Base-by-base conservation (phyloP, 1,139 yeast species). In the Candida freyschussii region DNA sequence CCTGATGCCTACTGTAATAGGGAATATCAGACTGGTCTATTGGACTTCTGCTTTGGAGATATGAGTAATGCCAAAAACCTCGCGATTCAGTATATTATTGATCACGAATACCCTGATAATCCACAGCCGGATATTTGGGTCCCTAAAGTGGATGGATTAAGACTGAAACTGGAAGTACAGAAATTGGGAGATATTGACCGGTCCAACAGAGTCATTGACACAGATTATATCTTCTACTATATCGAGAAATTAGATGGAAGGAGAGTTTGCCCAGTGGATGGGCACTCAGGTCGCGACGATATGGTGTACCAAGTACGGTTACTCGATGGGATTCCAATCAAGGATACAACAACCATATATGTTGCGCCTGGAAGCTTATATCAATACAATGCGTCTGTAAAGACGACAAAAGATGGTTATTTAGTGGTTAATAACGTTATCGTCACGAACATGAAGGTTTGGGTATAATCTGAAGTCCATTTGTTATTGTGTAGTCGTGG, bases 91-190 rank as follows among this genome's bases (percentile, higher is more conserved):
- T 55, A 59, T 35, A 45, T 63, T 8, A 24, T 20, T 2, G 13
- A 10, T 43, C 44, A 50, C 34, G 50, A 37, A 30, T 55, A 29
- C 37, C 52, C 38, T 18, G 47, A 31, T 25, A 42, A 28, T 6
- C 45, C 37, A 5, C 22, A 10, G 45, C 50, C 18, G 66, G 63
- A 47, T 40, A 55, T 20, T 63, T 70, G 65, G 56, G 65, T 31
- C 62, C 68, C 2, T 43, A 33, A 38, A 15, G 43, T 71, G 4
- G 48, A 49, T 7, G 57, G 67, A 1, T 44, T 70, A 7, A 48
- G 72, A 24, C 24, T 71, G 4, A 48, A 52, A 10, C 35, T 70
- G 17, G 79, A 73, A 45, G 51, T 57, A 15, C 43, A 71, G 19
- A 40, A 33, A 7, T 43, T 51, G 1, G 66, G 63, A 0, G 29